Evolutionary conservation across 257 asterid genomes (phyloP), one percentile per base, ranked within the genome.

Genomic region (Solanum chaucha): DNA sequence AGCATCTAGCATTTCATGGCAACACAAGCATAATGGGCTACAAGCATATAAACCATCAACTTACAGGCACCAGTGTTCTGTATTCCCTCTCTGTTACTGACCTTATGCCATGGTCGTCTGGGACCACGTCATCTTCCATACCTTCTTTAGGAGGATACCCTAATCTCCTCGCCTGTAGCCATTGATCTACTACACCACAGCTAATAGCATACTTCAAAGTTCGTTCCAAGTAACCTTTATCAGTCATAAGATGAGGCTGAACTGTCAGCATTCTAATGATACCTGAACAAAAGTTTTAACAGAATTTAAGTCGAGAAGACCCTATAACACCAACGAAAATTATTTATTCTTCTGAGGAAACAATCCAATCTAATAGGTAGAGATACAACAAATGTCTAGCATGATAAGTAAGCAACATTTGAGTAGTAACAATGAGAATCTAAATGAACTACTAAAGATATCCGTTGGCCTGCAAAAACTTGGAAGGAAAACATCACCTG

Each of bases 111-210:
- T 94, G 87, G 10, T 93, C 87, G 91, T 97, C 98, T 24, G 98
- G 74, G 35, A n/a, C 90, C 26, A 92, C 93, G 34, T 93, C 94
- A 20, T 85, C 91, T 59, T 96, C 98, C 95, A 92, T 94, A 78
- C 98, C 98, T 94, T 97, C 95, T 90, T 95, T 97, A 4, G 97
- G 93, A 51, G 99, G 99, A 90, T 78, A 94, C 61, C 99, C 99
- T n/a, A 89, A 90, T 11, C 83, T 85, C 35, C 95, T 92, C 5
- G 97, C 98, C 89, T 91, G 93, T 15, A 91, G 88, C 99, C 99
- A 97, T 86, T 97, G 99, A 74, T 97, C 98, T 71, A 92, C 87
- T 6, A 94, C 94, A 17, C 98, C 99, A 35, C 99, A 97, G 92
- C 90, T 95, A 51, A 97, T 93, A 22, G 98, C 99, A 38, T 94